Conservation (phyloP, 306 rosid species). For the Fagus crenata region DNA sequence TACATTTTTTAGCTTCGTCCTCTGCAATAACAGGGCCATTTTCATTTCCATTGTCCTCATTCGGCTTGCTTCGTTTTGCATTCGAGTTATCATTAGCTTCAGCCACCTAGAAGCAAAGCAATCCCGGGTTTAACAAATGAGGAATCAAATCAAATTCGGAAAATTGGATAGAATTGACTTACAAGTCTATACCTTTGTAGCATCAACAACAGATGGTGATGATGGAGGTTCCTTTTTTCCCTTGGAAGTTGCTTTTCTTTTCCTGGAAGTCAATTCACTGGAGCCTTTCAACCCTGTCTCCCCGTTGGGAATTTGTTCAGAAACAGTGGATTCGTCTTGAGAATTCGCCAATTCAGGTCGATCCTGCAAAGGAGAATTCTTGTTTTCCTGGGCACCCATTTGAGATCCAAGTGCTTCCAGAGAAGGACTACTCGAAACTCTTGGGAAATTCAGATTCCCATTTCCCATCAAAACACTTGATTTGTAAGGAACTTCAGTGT, state of each 20-base stretch:
- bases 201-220: constrained; percentile 26
- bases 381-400: constrained; percentile 37
- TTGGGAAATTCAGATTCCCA: constrained; percentile 48
- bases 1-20: constrained; percentile 54
- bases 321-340: constrained; percentile 68
- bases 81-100: constrained; percentile 48
- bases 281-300: constrained; percentile 39
- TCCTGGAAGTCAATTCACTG: constrained; percentile 52
- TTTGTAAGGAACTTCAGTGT: constrained; percentile 44
- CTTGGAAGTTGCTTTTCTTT: constrained; percentile 69
- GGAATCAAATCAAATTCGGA: constrained; percentile 3
- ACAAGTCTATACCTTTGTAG: constrained; percentile 43
- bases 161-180: constrained; percentile 11
- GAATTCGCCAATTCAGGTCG: constrained; percentile 44
- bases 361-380: constrained; percentile 39
- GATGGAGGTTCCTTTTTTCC: constrained; percentile 57
- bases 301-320: constrained; percentile 54
- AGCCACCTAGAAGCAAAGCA: constrained; percentile 37
- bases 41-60: constrained; percentile 46
- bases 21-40: constrained; percentile 45
- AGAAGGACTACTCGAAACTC: constrained; percentile 81
- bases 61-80: constrained; percentile 57
- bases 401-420: constrained; percentile 68
- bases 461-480: constrained; percentile 35
- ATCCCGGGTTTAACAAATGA: constrained; percentile 8